Percentiles rank a stretch among this genome's conserved stretches.
Conservation (phyloP, 164 flowering plant species). For the Vitis riparia region DNA sequence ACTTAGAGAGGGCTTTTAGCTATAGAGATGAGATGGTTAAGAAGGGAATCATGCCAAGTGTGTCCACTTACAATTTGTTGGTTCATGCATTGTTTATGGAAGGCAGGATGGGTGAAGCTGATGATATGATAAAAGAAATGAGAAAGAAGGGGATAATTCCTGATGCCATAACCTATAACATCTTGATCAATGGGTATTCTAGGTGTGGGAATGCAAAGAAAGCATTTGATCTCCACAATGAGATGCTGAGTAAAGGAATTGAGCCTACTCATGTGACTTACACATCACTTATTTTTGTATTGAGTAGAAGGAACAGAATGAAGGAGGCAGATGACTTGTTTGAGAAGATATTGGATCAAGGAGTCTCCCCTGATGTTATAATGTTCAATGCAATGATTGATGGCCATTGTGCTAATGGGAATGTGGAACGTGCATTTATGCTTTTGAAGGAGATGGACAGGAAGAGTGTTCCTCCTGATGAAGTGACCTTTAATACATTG, state of each 20-base stretch:
- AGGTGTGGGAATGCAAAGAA: slow-evolving; percentile 55
- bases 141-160: slow-evolving; percentile 37
- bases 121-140: slow-evolving; percentile 67
- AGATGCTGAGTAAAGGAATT: slow-evolving; percentile 62
- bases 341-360: slow-evolving; percentile 36
- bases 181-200: slow-evolving; percentile 76
- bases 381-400: slow-evolving; percentile 72
- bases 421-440: slow-evolving; percentile 33
- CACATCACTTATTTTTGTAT: slow-evolving; percentile 70
- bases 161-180: slow-evolving; percentile 76
- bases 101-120: slow-evolving; percentile 45
- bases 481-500: slow-evolving; percentile 78
- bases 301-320: slow-evolving; percentile 55
- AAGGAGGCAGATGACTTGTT: slow-evolving; percentile 74
- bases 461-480: slow-evolving; percentile 63
- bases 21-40: slow-evolving; percentile 69
- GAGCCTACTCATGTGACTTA: slow-evolving; percentile 64
- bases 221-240: slow-evolving; percentile 63
- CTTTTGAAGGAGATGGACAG: slow-evolving; percentile 64
- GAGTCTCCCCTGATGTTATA: slow-evolving; percentile 61
- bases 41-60: slow-evolving; percentile 54
- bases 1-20: slow-evolving; percentile 51
- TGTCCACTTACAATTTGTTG: slow-evolving; percentile 68
- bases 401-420: slow-evolving; percentile 60
- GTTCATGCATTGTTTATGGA: slow-evolving; percentile 75